Evolutionary conservation across 1,284 basidiomycete species (phyloP), one percentile per base, ranked within the genome.

Genomic region (Trametes sp.): DNA sequence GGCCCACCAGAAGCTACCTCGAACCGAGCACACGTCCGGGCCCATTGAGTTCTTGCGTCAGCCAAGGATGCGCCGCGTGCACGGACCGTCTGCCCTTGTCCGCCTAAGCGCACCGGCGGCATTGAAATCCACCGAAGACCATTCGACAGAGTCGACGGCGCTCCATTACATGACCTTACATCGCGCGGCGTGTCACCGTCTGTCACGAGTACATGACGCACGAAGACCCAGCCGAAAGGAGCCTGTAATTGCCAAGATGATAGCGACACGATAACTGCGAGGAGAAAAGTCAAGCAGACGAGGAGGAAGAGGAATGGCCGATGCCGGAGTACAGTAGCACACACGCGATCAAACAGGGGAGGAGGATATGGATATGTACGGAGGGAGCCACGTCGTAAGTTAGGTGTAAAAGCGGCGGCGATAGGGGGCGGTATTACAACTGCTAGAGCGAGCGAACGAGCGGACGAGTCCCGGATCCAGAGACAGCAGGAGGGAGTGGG

Each of bases 181-280:
- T n/a, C n/a, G n/a, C n/a, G n/a, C n/a, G n/a, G n/a, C n/a, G n/a
- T n/a, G n/a, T n/a, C 16, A 11, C 35, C 35, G 6, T 33, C 7
- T 36, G 16, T 41, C 46, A 56, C 38, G 54, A 44, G 21, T 9
- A 13, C 14, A 55, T 44, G n/a, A 44, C 26, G 45, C 45, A 46
- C 26, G 26, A 46, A 45, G 42, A 45, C 48, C 35, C 38, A 54
- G 52, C 24, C 31, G 16, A 6, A 7, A 42, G 16, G n/a, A 28
- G n/a, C 51, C 38, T 21, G 19, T 41, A 29, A 41, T 53, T 53
- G 51, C 51, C 51, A 53, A 53, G 51, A 51, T 24, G 42, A 61
- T 23, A 61, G 59, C 59, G 52, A 64, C 19, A 61, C 46, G 52
- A 64, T 31, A 55, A 49, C 46, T 57, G 28, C 56, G 56, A 51